Base-by-base conservation (phyloP, 192 early-diverging fungal genomes). In the Coemansia sp. region DNA sequence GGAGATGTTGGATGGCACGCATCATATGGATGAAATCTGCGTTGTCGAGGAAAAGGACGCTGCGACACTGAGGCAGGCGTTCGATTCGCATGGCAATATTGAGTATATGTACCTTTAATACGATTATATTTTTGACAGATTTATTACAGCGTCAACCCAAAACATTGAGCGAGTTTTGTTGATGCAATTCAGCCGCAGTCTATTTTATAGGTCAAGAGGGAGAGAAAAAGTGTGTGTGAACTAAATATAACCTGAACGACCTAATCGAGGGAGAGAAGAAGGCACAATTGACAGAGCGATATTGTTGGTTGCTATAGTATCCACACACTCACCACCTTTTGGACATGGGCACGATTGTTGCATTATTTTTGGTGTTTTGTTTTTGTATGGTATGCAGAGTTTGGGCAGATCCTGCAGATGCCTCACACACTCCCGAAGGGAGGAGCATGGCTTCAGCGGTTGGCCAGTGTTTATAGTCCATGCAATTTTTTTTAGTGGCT, bases 11-110 rank as follows among this genome's bases (percentile, higher is more conserved):
- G 82, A 84, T 22, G 82, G 82, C 2, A 77, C 68, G 1, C 82
- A 84, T 52, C 74, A 79, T 34, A 47, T 84, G 29, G 82, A 84
- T 68, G 82, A 84, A 44, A 84, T 84, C 66, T 69, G 80, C 60
- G 62, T 83, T 9, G 29, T 41, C 15, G 22, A 36, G 5, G 67
- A 75, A 44, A 75, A 64, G 33, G 80, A 83, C 41, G 52, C 63
- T 1, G 61, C 47, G 52, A 62, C 70, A 2, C 67, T 83, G 42
- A 49, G 52, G 7, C 64, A 60, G 47, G 49, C 59, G 47, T 61
- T 83, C 38, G 70, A 73, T 8, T 38, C 20, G 3, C 67, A 78
- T 44, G 80, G 76, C 24, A 52, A 52, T 63, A 65, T 83, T 41
- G 76, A 78, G 16, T 83, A 83, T 40, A 52, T 83, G 10, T 72